phyloP scores from a whole-genome alignment of 2,329 filamentous ascomycete genomes.

The Knoxdaviesia proteae region DNA sequence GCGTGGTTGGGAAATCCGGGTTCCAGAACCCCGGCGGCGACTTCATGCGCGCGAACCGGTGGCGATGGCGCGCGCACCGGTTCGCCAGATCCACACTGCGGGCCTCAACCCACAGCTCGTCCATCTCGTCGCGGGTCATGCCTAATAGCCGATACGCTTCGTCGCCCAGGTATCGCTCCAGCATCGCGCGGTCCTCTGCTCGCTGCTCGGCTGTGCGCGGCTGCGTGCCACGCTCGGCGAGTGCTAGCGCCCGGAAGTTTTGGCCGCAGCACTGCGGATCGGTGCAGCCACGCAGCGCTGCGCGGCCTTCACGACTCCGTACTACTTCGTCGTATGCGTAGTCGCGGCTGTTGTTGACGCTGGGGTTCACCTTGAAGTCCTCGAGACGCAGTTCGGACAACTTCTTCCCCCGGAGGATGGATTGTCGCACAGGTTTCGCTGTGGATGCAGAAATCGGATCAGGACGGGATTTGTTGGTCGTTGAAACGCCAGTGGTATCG shows the following conservation, averaged over 20 bases:
- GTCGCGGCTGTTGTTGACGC: conserved; percentile 45
- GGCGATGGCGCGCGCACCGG: conserved; percentile 55
- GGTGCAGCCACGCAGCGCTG: conserved; percentile 53
- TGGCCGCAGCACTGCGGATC: conserved; percentile 58
- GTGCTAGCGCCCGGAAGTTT: conserved; percentile 45
- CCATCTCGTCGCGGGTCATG: conserved; percentile 39
- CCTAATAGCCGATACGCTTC: conserved; percentile 33
- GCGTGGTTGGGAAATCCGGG: conserved; percentile 72
- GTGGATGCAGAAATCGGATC: no score
- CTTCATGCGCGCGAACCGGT: conserved; percentile 46
- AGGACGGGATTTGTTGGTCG: no score
- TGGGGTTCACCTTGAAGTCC: conserved; percentile 70
- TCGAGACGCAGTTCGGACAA: conserved; percentile 35
- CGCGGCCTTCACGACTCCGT: conserved; percentile 46
- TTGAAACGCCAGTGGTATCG: conserved; percentile 3
- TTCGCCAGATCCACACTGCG: conserved; percentile 54
- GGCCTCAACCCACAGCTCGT: conserved; percentile 53
- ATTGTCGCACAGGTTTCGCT: no score
- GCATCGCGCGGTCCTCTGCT: conserved; percentile 23
- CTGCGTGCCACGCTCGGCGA: conserved; percentile 21
- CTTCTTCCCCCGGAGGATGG: background rate
- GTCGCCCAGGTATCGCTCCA: conserved; percentile 37
- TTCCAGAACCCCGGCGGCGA: conserved; percentile 85
- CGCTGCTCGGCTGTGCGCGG: conserved; percentile 15
- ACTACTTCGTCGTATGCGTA: conserved; percentile 60